Percentiles rank a stretch among this genome's conserved stretches.
These are phyloP conservation scores for Phyllosticta citribraziliensis DNA, from an alignment of 2,329 filamentous ascomycete species.

Conservation along the genomic window DNA sequence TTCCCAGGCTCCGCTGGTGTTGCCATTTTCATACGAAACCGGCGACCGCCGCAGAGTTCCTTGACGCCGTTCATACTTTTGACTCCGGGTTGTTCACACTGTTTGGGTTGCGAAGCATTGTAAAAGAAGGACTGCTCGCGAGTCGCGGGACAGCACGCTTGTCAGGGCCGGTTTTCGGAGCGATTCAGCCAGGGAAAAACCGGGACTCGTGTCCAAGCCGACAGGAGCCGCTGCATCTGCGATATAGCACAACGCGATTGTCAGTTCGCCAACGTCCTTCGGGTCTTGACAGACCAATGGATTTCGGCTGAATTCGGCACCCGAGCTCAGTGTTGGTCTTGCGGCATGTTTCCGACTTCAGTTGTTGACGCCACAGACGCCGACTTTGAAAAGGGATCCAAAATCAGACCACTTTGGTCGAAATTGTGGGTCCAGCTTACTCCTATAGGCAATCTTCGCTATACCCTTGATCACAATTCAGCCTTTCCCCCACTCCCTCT, in stretches of 20 bases:
- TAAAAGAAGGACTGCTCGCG: not conserved
- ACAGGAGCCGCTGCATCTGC: not conserved
- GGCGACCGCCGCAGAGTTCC: no score
- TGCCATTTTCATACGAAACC: no score
- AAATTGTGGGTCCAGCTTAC: constrained; percentile 7
- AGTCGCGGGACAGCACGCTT: not conserved
- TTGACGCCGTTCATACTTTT: not conserved
- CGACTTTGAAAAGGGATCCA: constrained; percentile 5
- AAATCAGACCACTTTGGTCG: constrained; percentile 7
- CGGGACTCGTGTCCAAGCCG: not conserved
- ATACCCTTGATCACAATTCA: not conserved
- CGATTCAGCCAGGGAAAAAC: not conserved
- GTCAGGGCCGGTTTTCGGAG: not conserved
- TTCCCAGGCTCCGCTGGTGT: no score
- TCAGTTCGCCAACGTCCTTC: not conserved
- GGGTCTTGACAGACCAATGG: not conserved
- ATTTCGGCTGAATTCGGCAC: not conserved
- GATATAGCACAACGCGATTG: not conserved
- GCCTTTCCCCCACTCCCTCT: not conserved
- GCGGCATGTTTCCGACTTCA: not conserved
- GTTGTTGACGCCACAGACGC: not conserved
- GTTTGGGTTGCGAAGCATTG: not conserved
- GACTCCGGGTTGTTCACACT: not conserved
- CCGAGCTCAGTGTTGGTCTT: not conserved
- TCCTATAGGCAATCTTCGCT: constrained; percentile 7